Base-by-base conservation (phyloP, 1,139 yeast genomes). In the Kodamaea plutei region DNA sequence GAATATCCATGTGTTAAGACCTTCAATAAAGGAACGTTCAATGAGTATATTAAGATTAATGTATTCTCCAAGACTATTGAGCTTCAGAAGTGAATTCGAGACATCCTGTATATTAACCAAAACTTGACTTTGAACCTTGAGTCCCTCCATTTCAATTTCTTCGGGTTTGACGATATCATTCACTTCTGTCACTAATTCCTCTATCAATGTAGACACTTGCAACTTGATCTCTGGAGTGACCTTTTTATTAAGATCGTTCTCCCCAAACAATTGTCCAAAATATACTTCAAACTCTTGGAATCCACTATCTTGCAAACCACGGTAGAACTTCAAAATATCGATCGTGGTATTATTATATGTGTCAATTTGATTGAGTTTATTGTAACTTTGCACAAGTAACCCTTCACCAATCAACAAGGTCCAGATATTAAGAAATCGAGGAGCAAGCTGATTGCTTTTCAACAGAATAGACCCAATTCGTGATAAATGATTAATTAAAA, bases 391-490 rank as follows among this genome's bases (percentile, higher is more conserved):
- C 30, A 44, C 42, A 11, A 61, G 44, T 15, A 52, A 49, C 4
- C 35, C 37, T 1, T 41, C 28, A 7, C 38, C 41, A 12, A 59
- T 38, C 11, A 64, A 39, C 4, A 47, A 34, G 30, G 48, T 50
- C 69, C 70, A 65, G 3, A 62, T 34, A 12, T 42, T 39, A 26
- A 66, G 36, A 37, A 62, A 65, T 1, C 48, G 43, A 2, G 38
- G 27, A 2, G 28, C 35, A 25, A 51, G 47, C 11, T 47, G 34
- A 5, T 37, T 28, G 6, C 43, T 27, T 1, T 52, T 53, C 14
- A 43, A 32, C 54, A 56, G 56, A 6, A 43, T 28, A 4, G 16
- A 6, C 2, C 33, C 20, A 5, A 33, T 12, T 5, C 15, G 28
- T 7, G 18, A 28, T 8, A 35, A 28, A 13, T 29, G 24, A 12